These are phyloP conservation scores for Dryadomyces quercus-mongolicae DNA, from an alignment of 2,329 filamentous ascomycete genomes.

Conservation along the genomic window DNA sequence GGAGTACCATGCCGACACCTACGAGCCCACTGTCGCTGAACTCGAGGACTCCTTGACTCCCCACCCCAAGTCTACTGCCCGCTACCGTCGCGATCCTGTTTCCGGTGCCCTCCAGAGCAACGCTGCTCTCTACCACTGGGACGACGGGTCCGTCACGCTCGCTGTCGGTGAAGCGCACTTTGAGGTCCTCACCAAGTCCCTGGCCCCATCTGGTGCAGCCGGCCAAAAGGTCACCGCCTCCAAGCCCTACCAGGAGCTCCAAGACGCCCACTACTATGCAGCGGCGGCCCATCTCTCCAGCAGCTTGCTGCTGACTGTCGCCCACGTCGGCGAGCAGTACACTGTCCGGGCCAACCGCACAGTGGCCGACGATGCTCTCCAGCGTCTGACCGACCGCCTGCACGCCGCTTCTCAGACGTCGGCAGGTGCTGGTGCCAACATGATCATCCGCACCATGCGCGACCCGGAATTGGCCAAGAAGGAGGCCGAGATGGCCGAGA, in stretches of 20 bases:
- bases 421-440: slow-evolving; percentile 40
- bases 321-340: slow-evolving; percentile 64
- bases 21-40: slow-evolving; percentile 46
- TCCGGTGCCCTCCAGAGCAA: slow-evolving; percentile 61
- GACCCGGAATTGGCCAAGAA: slow-evolving; percentile 67
- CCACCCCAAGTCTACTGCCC: slow-evolving; percentile 51
- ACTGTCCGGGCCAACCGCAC: slow-evolving; percentile 55
- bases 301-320: slow-evolving; percentile 58
- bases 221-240: background rate
- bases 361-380: slow-evolving; percentile 59
- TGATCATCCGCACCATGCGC: slow-evolving; percentile 57
- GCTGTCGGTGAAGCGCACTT: slow-evolving; percentile 67
- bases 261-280: slow-evolving; percentile 67
- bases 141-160: slow-evolving; percentile 64
- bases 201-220: slow-evolving; percentile 42
- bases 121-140: slow-evolving; percentile 64
- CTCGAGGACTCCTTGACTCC: slow-evolving; percentile 39
- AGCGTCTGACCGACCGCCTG: slow-evolving; percentile 55
- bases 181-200: slow-evolving; percentile 57
- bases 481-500: slow-evolving; percentile 61
- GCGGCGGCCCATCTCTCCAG: slow-evolving; percentile 58
- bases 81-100: slow-evolving; percentile 56
- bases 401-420: slow-evolving; percentile 46
- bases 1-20: slow-evolving; percentile 53
- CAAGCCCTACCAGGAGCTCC: slow-evolving; percentile 43